Base-by-base conservation (phyloP, 2,329 filamentous ascomycete genomes). In the Exophiala dermatitidis region DNA sequence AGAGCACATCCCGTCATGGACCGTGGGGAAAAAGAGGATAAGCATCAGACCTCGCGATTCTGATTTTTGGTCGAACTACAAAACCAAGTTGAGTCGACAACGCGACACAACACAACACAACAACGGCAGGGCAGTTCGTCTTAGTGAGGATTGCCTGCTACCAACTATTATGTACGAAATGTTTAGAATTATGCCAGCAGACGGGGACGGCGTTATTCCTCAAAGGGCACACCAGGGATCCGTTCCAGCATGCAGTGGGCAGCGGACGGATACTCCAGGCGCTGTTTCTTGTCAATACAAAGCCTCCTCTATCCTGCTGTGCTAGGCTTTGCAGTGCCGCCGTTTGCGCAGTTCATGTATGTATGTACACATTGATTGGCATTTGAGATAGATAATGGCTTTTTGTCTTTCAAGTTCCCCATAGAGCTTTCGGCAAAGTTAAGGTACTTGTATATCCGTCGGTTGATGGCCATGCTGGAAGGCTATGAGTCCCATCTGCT, bases 81-180 rank as follows among this genome's bases (percentile, higher is more conserved):
- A 19, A 19, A 19, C 19, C 19, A 19, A 19, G 19, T 19, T 19
- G 19, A 19, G 19, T 19, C 19, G 19, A 19, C 19, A 19, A 19
- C 19, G 2, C 19, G 19, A 19, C 19, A 19, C 19, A 19, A 19
- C 30, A 10, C 26, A 4, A 45, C 41, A 43, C 8, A 43, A 12
- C 7, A 36, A 36, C 33, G 33, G 33, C 33, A n/a, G 33, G n/a
- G 33, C 33, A 36, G n/a, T 7, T 36, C n/a, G 7, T 36, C 33
- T 36, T 36, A 7, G 7, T 36, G 33, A 36, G 33, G n/a, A 36
- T 7, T 45, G 12, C 28, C 42, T 10, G 28, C 42, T n/a, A n/a
- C 4, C 3, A 19, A 34, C 19, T 19, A 19, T 50, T 29, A 54
- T 53, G 51, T 53, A 53, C 32, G 44, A 47, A 49, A 49, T 40